These are phyloP conservation scores for Cubamyces sp. DNA, from an alignment of 768 basidiomycete species.

Conservation along the genomic window DNA sequence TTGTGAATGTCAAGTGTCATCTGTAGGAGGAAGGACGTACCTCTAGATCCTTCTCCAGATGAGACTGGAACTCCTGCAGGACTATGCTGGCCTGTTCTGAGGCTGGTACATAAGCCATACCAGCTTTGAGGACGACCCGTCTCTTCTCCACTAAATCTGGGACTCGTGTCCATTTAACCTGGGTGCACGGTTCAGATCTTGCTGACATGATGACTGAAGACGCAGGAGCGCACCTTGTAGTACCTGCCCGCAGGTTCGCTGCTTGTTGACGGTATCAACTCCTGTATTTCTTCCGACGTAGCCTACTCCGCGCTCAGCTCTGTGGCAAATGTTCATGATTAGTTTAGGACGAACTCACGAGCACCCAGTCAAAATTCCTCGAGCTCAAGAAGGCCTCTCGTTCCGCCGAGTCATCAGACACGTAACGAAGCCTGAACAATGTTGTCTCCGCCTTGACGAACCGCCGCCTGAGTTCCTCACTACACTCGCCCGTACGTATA, in stretches of 20 bases:
- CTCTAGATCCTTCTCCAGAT: conserved; percentile 75
- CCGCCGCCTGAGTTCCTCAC: conserved; percentile 82
- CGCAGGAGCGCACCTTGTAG: conserved; percentile 65
- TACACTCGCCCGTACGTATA: background rate
- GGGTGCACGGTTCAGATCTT: background rate
- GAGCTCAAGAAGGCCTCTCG: conserved; percentile 65
- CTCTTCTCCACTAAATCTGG: conserved; percentile 88
- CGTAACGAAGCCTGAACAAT: conserved; percentile 83
- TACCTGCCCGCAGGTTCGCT: conserved; percentile 53
- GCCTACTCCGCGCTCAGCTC: conserved; percentile 1
- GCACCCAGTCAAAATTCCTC: conserved; percentile 65
- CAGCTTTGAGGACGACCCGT: conserved; percentile 73
- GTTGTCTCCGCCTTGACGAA: conserved; percentile 90
- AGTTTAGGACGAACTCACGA: conserved; percentile 43
- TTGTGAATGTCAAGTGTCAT: background rate
- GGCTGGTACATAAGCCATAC: conserved; percentile 88
- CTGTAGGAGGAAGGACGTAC: conserved; percentile 43
- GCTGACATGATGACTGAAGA: background rate
- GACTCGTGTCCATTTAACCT: conserved; percentile 98
- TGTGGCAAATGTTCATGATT: conserved; percentile 21
- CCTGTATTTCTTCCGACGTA: conserved; percentile 16
- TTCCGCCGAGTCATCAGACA: conserved; percentile 61
- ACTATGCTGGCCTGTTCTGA: conserved; percentile 83
- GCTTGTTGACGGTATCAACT: conserved; percentile 1
- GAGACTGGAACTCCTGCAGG: conserved; percentile 80